A percentile compares a stretch with the other conserved stretches of the same genome.
Conservation (phyloP, 2,329 filamentous ascomycete species). For the Exophiala phaeomuriformis region DNA sequence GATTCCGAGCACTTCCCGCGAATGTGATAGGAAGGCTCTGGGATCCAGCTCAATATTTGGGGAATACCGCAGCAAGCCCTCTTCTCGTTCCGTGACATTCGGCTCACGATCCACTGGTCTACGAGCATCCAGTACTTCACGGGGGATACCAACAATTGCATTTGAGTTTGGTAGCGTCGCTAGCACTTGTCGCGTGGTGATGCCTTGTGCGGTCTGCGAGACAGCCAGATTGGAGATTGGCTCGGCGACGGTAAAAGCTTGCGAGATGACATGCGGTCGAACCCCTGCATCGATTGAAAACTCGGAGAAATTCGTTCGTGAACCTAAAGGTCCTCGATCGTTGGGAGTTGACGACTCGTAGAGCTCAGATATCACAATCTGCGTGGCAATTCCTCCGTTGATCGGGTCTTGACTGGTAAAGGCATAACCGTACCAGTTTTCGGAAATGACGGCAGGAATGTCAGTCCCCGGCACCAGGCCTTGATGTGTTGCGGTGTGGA, state of each 20-base stretch:
- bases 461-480: conserved; percentile 68
- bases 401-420: conserved; percentile 47
- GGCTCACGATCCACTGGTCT: conserved; percentile 80
- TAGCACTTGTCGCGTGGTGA: conserved; percentile 74
- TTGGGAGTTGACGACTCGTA: conserved; percentile 81
- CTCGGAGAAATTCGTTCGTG: conserved; percentile 65
- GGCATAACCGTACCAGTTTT: conserved; percentile 93
- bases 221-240: conserved; percentile 74
- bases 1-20: conserved; percentile 72
- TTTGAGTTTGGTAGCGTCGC: conserved; percentile 67
- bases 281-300: conserved; percentile 56
- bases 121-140: conserved; percentile 71
- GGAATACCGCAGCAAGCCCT: conserved; percentile 70
- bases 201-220: conserved; percentile 85
- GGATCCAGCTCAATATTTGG: conserved; percentile 78
- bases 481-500: conserved; percentile 62
- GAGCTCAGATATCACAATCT: conserved; percentile 77
- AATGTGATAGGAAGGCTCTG: conserved; percentile 70
- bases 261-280: conserved; percentile 68
- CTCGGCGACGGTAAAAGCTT: conserved; percentile 72
- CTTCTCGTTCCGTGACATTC: conserved; percentile 68
- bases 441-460: conserved; percentile 70
- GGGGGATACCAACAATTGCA: conserved; percentile 71
- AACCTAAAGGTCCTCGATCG: conserved; percentile 69
- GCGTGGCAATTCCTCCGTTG: conserved; percentile 65